A percentile compares a stretch with the other conserved stretches of the same genome.
Evolutionary conservation across 192 early-diverging fungal species (phyloP).

Genomic region (Hyaloraphidium curvatum): DNA sequence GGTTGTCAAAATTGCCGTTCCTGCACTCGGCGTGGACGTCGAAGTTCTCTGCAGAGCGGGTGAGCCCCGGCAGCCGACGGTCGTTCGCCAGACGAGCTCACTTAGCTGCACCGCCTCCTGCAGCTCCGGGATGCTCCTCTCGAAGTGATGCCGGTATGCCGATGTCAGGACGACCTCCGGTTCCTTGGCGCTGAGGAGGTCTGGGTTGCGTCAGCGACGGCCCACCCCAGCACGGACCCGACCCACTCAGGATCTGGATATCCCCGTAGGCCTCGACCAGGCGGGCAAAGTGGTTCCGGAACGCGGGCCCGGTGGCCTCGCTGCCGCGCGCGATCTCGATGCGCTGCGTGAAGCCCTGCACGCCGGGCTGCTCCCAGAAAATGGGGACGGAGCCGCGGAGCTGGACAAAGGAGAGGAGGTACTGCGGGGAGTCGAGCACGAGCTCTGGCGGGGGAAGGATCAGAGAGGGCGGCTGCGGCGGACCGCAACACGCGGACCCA

Average conservation of each 20-base stretch:
- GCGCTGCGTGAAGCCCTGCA: constrained; percentile 67
- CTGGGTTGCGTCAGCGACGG: too few relatives aligned
- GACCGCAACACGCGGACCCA: not conserved
- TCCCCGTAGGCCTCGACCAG: constrained; percentile 50
- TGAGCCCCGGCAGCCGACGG: too few relatives aligned
- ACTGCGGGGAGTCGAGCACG: constrained; percentile 31
- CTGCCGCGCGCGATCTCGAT: constrained; percentile 62
- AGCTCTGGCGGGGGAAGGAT: constrained; percentile 48
- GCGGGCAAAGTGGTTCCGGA: constrained; percentile 37
- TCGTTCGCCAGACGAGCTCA: too few relatives aligned
- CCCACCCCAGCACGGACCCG: too few relatives aligned
- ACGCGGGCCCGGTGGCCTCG: constrained; percentile 68
- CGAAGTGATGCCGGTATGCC: too few relatives aligned
- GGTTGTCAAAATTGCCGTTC: too few relatives aligned
- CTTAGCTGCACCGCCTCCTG: too few relatives aligned
- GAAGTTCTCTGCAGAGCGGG: too few relatives aligned
- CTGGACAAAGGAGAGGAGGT: constrained; percentile 13
- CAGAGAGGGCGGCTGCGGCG: not conserved
- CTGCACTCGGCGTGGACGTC: too few relatives aligned
- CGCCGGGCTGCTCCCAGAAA: constrained; percentile 90
- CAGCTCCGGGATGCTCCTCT: too few relatives aligned
- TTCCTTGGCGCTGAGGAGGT: too few relatives aligned
- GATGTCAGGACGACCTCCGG: too few relatives aligned
- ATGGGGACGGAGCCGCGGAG: constrained; percentile 22
- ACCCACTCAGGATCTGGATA: constrained; percentile 58